Evolutionary conservation across 495 filamentous ascomycete species (phyloP), one percentile per base, ranked within the genome.

Genomic region (Sporormia fimetaria): DNA sequence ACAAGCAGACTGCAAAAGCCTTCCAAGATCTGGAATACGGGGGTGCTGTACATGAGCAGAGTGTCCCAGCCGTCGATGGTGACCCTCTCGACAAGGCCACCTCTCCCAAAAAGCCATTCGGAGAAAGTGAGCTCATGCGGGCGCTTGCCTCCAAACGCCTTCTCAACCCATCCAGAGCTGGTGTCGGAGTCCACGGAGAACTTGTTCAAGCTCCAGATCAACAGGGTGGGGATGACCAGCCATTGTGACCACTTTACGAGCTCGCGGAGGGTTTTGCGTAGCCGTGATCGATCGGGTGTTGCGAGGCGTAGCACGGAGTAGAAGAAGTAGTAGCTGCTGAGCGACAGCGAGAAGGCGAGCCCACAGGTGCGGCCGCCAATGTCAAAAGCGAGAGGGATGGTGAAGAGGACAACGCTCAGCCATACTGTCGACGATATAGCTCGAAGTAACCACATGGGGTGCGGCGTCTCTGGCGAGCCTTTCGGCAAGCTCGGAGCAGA

Each of bases 1-100:
- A 98, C 90, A 43, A 98, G 63, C 56, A 98, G 62, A 53, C 83
- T 94, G 64, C 90, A 95, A 63, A 98, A 98, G 2, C 90, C 90
- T 62, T 98, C 90, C 25, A 75, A 78, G 20, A 98, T 67, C 57
- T 98, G 90, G 63, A 95, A 98, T 10, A 93, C 69, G 0, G 90
- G 90, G n/a, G 84, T 88, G 14, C 87, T 93, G 69, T 87, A 95
- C 62, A 81, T 73, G 58, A 98, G 63, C 24, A 87, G 62, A 54
- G 79, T 85, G 57, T 94, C 85, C 90, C 90, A 98, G 40, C 73
- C 74, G 7, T 87, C 85, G 47, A 98, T 71, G 8, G 81, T 78
- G 33, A 81, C 62, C 3, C 66, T 77, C 66, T 95, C 83, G 1
- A 87, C 55, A 52, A 94, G 52, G 0, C 87, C 86, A 37, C 78